Evolutionary conservation across 768 basidiomycete species (phyloP), one percentile per base, ranked within the genome.

Genomic region (Brasilioporus rufonigricans): DNA sequence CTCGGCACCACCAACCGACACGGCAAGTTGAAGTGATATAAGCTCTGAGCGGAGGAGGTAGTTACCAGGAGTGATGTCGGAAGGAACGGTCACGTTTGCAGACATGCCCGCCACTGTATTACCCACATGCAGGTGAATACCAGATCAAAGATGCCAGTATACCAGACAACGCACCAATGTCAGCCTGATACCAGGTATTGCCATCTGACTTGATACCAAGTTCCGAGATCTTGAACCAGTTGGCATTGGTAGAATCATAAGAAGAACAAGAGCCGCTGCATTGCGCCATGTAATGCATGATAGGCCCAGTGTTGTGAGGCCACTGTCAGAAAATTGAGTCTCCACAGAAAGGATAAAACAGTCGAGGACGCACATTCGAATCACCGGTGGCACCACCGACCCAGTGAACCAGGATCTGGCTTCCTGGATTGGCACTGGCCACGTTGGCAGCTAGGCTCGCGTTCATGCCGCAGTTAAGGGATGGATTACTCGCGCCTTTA

Each of bases 21-120:
- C 71, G n/a, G 77, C 89, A 33, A 82, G 76, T 59, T 92, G 90
- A 16, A 92, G 81, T 10, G 86, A 82, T 66, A 92, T 84, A 65
- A 92, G 80, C 53, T 92, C 90, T 68, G 89, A 82, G 7, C 90
- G 87, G 61, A 91, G 68, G 44, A 92, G 74, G 66, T 91, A 93
- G 61, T 84, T 76, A 2, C 90, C 90, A 1, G 86, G 67, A 0
- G 80, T 77, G 48, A 93, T 71, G 50, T 74, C 78, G 16, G 62
- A 52, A 11, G 84, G 84, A 48, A 86, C 67, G 2, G 71, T 74
- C 6, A 80, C 72, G 13, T 62, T 73, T 1, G 74, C 77, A 1
- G 74, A 62, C 18, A 51, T 63, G 5, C 80, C 78, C 1, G 60
- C 48, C 61, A 68, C 79, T 78, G 41, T 19, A 32, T 13, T 7